Base-by-base conservation (phyloP, 495 filamentous ascomycete genomes). In the Evansstolkia leycettana region DNA sequence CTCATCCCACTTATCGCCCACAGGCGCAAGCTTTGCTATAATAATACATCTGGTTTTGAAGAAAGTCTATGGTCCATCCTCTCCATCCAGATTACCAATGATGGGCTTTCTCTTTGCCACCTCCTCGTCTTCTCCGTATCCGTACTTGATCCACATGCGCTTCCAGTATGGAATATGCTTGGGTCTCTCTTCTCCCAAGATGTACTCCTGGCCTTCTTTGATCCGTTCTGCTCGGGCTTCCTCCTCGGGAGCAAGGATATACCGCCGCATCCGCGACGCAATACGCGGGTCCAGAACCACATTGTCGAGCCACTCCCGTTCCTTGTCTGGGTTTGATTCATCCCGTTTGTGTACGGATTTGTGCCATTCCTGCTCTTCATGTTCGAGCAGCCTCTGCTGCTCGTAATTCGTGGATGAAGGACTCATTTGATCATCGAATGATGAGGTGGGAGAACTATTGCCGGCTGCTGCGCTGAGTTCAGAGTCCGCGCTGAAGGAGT, bases 321-420 rank as follows among this genome's bases (percentile, higher is more conserved):
- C 82, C 41, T 59, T 54, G 26, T 67, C 58, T 9, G 46, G 41
- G 38, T 52, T 46, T 15, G 49, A 43, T 23, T 73, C 71, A 24
- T 68, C 64, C 11, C 70, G 72, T 53, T 82, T 80, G 58, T 78
- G 76, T 5, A 79, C 76, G 2, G 66, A 70, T 55, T 94, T 95
- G 46, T 78, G 72, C 90, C 92, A 96, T 46, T 94, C 80, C 29
- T 57, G 60, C 55, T 96, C 90, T 60, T 93, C 92, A 37, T 75
- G 57, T 17, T 65, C 59, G 12, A 95, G 68, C n/a, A 73, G 62
- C n/a, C 53, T 57, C 39, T 82, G 69, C 48, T 87, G 82, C 58
- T 95, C 81, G 51, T 69, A 69, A 28, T 35, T 48, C 40, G 39
- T 8, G 27, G 38, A 24, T 36, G 25, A 31, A 33, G 20, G 15